Base-by-base conservation (phyloP, 2,329 filamentous ascomycete genomes). In the Onygenales sp. region DNA sequence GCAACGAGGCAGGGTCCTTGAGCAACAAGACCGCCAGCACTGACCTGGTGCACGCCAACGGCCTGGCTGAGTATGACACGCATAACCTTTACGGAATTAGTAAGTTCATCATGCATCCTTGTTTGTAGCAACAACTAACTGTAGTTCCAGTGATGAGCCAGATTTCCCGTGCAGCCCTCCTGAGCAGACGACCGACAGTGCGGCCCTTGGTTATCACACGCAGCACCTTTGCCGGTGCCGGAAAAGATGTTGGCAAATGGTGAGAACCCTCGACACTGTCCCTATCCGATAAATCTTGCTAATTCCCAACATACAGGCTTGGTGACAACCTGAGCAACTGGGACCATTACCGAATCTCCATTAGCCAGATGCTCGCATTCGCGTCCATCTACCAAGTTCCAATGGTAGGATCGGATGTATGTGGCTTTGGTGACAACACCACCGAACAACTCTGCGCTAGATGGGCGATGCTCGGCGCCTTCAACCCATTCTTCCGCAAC, bases 401-500 rank as follows among this genome's bases (percentile, higher is more conserved):
- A 8, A 83, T 87, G 77, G 80, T 74, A 0, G 85, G 85, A 10
- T 76, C 80, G 2, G 88, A 94, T 59, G 84, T 90, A 0, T 94
- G 89, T 61, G 89, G 88, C 0, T 94, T 86, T 62, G 84, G 75
- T 9, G 77, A 74, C 11, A 78, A 86, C 60, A 83, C 84, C 0
- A 85, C 79, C 9, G 82, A 86, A 64, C 73, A 80, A 45, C 77
- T 90, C 5, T 90, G 86, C 65, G 81, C 85, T 3, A 82, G 87
- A n/a, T 91, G 87, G 87, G 81, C 85, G 1, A 77, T 79, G 31
- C 76, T 89, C 0, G 86, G 85, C 13, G 86, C 86, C 7, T 89
- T 90, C 73, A 76, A 79, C 39, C 83, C 85, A 0, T 90, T 91
- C 73, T 89, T 83, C 72, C 83, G 87, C 56, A 84, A 88, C 66